phyloP scores from a whole-genome alignment of 1,284 basidiomycete genomes.

The Ustilago cynodontis region DNA sequence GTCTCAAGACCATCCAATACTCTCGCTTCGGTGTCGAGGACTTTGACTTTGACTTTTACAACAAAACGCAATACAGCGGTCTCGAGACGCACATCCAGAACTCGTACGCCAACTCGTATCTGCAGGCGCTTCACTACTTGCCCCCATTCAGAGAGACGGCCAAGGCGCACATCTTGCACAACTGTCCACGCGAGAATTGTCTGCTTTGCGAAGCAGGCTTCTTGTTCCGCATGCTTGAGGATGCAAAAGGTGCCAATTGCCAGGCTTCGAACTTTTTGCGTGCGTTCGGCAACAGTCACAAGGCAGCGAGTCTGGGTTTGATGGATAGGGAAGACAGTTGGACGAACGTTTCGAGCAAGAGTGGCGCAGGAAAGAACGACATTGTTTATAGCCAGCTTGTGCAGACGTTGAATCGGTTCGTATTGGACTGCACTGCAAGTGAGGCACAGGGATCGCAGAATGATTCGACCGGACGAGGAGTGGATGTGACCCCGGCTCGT shows the following conservation, averaged over 20 bases:
- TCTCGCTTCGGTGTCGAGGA: slow-evolving; percentile 99
- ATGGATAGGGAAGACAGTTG: slow-evolving; percentile 82
- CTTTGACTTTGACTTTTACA: slow-evolving; percentile 86
- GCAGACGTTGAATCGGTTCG: slow-evolving; percentile 93
- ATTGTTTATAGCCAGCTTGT: slow-evolving; percentile 83
- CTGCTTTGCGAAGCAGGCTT: slow-evolving; percentile 96
- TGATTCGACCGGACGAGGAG: background rate
- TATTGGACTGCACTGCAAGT: slow-evolving; percentile 76
- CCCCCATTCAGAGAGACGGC: slow-evolving; percentile 83
- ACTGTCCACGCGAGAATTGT: slow-evolving; percentile 88
- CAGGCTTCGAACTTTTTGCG: slow-evolving; percentile 97
- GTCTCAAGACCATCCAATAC: slow-evolving; percentile 96
- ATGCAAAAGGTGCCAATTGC: slow-evolving; percentile 92
- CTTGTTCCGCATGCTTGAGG: slow-evolving; percentile 92
- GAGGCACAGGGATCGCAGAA: slow-evolving; percentile 36
- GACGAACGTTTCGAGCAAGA: slow-evolving; percentile 74
- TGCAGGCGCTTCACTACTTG: slow-evolving; percentile 90
- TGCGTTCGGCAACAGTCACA: slow-evolving; percentile 80
- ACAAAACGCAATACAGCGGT: slow-evolving; percentile 82
- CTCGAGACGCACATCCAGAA: slow-evolving; percentile 97
- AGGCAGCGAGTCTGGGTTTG: slow-evolving; percentile 87
- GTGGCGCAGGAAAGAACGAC: slow-evolving; percentile 34
- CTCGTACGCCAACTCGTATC: slow-evolving; percentile 93
- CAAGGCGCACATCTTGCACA: slow-evolving; percentile 85
- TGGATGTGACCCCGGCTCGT: background rate